Conservation (phyloP, 1,284 basidiomycete species). For the Lignosus rhinocerotis region DNA sequence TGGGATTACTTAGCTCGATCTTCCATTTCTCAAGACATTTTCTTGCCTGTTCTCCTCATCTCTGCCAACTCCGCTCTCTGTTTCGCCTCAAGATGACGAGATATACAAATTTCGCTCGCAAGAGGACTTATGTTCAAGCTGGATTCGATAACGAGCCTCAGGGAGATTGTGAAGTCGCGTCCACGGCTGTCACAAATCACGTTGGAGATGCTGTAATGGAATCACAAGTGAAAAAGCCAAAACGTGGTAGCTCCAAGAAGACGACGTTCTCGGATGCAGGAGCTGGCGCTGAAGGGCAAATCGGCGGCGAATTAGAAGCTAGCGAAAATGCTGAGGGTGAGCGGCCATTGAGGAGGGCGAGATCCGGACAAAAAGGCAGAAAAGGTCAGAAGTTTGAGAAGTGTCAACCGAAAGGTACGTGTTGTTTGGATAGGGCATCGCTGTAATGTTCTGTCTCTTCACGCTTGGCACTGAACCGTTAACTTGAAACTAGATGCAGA, state of each 20-base stretch:
- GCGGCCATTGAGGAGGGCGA: slow-evolving; percentile 25
- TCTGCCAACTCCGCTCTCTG: background rate
- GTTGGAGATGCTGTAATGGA: slow-evolving; percentile 7
- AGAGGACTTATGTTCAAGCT: slow-evolving; percentile 71
- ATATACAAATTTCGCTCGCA: slow-evolving; percentile 68
- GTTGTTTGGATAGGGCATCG: background rate
- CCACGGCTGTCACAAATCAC: background rate
- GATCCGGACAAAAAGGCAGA: slow-evolving; percentile 27
- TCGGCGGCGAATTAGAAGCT: slow-evolving; percentile 24
- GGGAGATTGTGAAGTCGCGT: background rate
- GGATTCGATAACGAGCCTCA: slow-evolving; percentile 41
- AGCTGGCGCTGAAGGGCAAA: slow-evolving; percentile 8
- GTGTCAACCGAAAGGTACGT: slow-evolving; percentile 20
- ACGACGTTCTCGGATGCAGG: slow-evolving; percentile 16
- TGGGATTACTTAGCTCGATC: background rate
- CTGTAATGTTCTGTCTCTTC: background rate
- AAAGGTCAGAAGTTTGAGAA: slow-evolving; percentile 34
- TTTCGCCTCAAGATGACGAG: slow-evolving; percentile 61
- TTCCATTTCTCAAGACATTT: background rate
- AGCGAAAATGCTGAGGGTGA: slow-evolving; percentile 30
- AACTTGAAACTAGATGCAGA: slow-evolving; percentile 22
- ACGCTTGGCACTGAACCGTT: background rate
- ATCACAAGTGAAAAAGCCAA: slow-evolving; percentile 46
- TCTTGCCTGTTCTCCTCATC: background rate
- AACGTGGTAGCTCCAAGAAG: slow-evolving; percentile 39